Percentiles rank a stretch among this genome's conserved stretches.
Evolutionary conservation across 805 yeast species (phyloP).

Genomic region (Nakazawaea populi): DNA sequence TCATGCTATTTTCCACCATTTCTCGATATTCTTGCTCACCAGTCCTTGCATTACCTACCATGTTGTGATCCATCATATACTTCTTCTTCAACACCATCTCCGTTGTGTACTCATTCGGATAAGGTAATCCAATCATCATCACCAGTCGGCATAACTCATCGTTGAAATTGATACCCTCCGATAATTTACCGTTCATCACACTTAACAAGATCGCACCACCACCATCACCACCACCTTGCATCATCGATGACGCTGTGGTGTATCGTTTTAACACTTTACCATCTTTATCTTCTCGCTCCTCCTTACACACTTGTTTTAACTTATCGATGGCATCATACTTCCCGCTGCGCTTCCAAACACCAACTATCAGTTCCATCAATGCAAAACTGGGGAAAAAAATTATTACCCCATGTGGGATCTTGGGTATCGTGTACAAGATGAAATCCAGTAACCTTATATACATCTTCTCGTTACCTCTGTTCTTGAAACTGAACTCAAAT

Average conservation of each 20-base stretch:
- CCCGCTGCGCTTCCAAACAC: constrained; percentile 42
- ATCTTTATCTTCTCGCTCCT: constrained; percentile 37
- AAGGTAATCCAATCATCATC: constrained; percentile 83
- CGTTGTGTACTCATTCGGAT: constrained; percentile 78
- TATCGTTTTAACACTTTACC: neutral
- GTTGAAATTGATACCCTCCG: constrained; percentile 91
- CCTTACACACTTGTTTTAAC: constrained; percentile 48
- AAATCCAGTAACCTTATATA: constrained; percentile 45
- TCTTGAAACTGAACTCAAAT: constrained; percentile 67
- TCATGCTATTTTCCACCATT: constrained; percentile 78
- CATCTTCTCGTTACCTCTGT: constrained; percentile 42
- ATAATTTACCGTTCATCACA: constrained; percentile 88
- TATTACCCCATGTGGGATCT: constrained; percentile 72
- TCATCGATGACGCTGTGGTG: neutral
- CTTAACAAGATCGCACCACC: constrained; percentile 68
- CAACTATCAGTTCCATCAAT: constrained; percentile 49
- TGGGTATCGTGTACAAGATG: constrained; percentile 33
- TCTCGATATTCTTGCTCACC: constrained; percentile 45
- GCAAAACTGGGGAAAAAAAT: constrained; percentile 82
- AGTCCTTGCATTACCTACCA: too few relatives aligned
- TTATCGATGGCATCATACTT: constrained; percentile 28
- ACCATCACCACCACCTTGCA: constrained; percentile 9
- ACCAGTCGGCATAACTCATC: constrained; percentile 86
- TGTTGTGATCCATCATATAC: constrained; percentile 47
- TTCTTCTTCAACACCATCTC: constrained; percentile 69